phyloP scores from a whole-genome alignment of 2,329 filamentous ascomycete genomes.

The Zymoseptoria passerinii region DNA sequence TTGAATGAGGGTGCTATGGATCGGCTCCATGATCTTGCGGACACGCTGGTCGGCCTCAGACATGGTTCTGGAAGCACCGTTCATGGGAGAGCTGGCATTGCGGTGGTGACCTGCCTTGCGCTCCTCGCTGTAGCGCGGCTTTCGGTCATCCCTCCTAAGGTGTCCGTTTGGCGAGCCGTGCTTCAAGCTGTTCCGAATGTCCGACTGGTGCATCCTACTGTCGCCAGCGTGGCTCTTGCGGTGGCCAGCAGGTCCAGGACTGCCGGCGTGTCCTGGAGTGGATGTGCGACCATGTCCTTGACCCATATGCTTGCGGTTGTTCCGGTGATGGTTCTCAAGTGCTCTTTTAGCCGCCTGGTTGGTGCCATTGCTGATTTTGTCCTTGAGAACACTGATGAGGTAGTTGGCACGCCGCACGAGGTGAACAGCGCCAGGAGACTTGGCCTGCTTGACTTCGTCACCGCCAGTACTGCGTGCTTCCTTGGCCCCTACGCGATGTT shows the following conservation, averaged over 20 bases:
- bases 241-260: conserved; percentile 51
- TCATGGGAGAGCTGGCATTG: conserved; percentile 30
- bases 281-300: conserved; percentile 46
- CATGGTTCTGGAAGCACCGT: conserved; percentile 31
- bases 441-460: conserved; percentile 60
- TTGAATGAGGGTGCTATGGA: conserved; percentile 51
- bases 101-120: conserved; percentile 33
- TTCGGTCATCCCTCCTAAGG: conserved; percentile 34
- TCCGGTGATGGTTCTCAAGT: conserved; percentile 88
- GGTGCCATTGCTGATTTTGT: conserved; percentile 57
- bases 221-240: conserved; percentile 30
- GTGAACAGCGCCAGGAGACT: conserved; percentile 94
- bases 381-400: conserved; percentile 84
- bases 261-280: conserved; percentile 57
- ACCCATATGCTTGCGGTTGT: conserved; percentile 71
- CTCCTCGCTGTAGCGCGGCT: conserved; percentile 48
- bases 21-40: conserved; percentile 48
- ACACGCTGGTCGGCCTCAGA: conserved; percentile 44
- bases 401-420: conserved; percentile 93
- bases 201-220: conserved; percentile 25
- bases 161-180: conserved; percentile 39
- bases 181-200: conserved; percentile 28
- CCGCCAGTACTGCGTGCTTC: conserved; percentile 75
- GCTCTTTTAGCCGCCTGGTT: conserved; percentile 68
- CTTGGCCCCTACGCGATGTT: conserved; percentile 97